phyloP scores from a whole-genome alignment of 192 early-diverging fungal species.

The Backusella liffmaniae region DNA sequence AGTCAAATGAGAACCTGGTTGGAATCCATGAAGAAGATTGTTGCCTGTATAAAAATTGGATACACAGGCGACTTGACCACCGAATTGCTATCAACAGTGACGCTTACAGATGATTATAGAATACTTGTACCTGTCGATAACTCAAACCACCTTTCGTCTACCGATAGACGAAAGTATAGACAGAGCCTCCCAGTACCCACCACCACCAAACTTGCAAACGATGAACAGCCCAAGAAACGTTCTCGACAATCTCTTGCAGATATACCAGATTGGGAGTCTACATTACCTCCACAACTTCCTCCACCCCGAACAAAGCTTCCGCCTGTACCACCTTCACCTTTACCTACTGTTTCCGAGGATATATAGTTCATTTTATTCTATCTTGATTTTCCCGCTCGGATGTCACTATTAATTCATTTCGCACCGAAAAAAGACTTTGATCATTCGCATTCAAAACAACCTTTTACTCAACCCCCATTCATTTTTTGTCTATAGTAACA shows the following conservation, averaged over 20 bases:
- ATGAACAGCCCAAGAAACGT: background rate
- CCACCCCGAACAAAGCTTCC: conserved; percentile 23
- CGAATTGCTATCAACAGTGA: conserved; percentile 4
- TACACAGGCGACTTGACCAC: conserved; percentile 8
- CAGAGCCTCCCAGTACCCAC: background rate
- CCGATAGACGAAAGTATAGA: background rate
- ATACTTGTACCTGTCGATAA: background rate
- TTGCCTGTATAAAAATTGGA: conserved; percentile 28
- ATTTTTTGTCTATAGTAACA: conserved; percentile 2
- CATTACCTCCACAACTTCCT: conserved; percentile 30
- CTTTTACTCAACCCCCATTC: background rate
- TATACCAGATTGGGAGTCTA: conserved; percentile 25
- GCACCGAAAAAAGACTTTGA: background rate
- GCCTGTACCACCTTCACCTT: conserved; percentile 17
- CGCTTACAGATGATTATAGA: conserved; percentile 19
- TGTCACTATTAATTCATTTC: background rate
- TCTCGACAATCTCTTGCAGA: conserved; percentile 12
- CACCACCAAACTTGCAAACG: background rate
- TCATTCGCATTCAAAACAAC: background rate
- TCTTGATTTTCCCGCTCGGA: background rate
- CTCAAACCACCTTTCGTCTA: background rate
- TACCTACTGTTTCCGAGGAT: conserved; percentile 10
- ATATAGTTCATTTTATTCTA: background rate
- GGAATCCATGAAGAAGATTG: conserved; percentile 28
- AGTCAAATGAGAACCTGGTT: conserved; percentile 24